These are phyloP conservation scores for Phytophthora constricta DNA, from an alignment of 352 stramenopile species.

Conservation along the genomic window DNA sequence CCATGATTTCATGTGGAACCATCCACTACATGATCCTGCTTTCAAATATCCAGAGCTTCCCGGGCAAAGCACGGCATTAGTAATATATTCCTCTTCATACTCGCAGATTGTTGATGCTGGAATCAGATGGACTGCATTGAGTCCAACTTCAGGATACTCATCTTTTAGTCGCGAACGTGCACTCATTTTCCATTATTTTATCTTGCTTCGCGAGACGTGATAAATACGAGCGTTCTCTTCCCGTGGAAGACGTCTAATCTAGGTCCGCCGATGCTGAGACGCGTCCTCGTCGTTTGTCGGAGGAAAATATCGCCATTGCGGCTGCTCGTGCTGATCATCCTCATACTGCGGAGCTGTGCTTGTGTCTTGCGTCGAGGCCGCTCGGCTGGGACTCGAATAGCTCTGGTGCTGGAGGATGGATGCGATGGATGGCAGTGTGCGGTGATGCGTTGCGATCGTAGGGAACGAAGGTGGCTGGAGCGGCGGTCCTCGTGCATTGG, in stretches of 20 bases:
- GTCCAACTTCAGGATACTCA: too few relatives aligned
- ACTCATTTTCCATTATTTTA: too few relatives aligned
- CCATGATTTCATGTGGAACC: too few relatives aligned
- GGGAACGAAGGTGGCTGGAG: conserved; percentile 18
- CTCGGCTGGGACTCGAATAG: conserved; percentile 42
- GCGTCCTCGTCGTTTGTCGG: conserved; percentile 22
- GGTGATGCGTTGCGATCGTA: conserved; percentile 37
- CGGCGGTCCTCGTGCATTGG: neutral
- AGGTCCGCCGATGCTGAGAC: conserved; percentile 1
- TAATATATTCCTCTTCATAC: too few relatives aligned
- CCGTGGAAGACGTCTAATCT: too few relatives aligned
- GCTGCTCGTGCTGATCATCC: conserved; percentile 13
- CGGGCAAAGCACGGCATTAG: too few relatives aligned
- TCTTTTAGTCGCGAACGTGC: too few relatives aligned
- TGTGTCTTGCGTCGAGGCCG: conserved; percentile 28
- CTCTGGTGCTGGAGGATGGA: conserved; percentile 50
- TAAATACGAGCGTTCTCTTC: conserved; percentile 25
- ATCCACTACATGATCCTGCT: too few relatives aligned
- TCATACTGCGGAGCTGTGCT: neutral
- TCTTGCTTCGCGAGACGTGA: neutral
- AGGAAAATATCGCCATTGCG: conserved; percentile 36
- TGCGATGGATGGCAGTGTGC: conserved; percentile 44
- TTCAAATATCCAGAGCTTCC: too few relatives aligned
- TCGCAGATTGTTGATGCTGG: too few relatives aligned
- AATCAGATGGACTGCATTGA: too few relatives aligned